Evolutionary conservation across 148 eudicot genomes (phyloP), one percentile per base, ranked within the genome.

Genomic region (Limonium bicolor): DNA sequence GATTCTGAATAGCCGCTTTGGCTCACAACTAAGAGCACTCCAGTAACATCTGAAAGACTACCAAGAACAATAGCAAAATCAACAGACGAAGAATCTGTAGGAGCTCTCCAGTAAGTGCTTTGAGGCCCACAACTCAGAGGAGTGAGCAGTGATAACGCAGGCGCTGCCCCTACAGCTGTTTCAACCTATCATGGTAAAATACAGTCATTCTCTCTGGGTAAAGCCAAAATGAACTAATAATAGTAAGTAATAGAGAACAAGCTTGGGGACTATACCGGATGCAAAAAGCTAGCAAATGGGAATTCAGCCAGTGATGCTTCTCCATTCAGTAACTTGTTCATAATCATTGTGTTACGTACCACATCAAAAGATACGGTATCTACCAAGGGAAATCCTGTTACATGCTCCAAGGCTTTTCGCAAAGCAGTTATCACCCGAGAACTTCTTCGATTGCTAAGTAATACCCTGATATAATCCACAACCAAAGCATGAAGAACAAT

Each of bases 291-390:
- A 20, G 87, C 79, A 44, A 50, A 75, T 9, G 97, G 97, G 64
- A 90, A 90, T 58, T 77, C 85, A 46, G 97, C 97, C 15, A 90
- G 74, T 38, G 97, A 90, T 67, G 80, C 87, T 50, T 76, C 87
- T 53, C 85, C 95, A 49, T 65, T 58, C 29, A 81, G 58, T 49
- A 90, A 71, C 69, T 60, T 56, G 13, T 51, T 51, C 11, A 74
- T 21, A 23, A 60, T 36, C 41, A 61, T 54, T 30, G 39, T 41
- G 59, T 44, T 48, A 34, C 21, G 65, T 36, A 45, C 34, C 58
- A 64, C 43, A 5, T 45, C 72, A 52, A 67, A 52, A 36, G 58
- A 48, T 53, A 44, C 36, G 50, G 29, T 60, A 56, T 68, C 72
- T 33, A 48, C 52, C 34, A 73, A 71, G 30, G 82, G 55, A 61